These are phyloP conservation scores for Penicillium oxalicum DNA, from an alignment of 2,329 filamentous ascomycete genomes.

Conservation along the genomic window DNA sequence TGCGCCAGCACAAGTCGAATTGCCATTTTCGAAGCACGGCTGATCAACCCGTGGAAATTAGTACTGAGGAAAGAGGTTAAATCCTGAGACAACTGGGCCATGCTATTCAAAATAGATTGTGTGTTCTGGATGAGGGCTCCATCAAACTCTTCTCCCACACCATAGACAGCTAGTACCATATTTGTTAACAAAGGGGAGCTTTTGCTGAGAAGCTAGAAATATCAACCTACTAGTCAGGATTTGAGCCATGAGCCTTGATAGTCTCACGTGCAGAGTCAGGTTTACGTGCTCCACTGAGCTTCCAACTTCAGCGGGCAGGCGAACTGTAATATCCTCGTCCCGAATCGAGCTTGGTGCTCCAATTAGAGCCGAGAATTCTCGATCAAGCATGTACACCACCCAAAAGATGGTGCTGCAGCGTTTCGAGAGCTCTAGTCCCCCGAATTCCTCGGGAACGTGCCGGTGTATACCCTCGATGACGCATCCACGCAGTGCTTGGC, in stretches of 20 bases:
- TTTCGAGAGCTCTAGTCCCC: constrained; percentile 19
- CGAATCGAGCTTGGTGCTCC: constrained; percentile 25
- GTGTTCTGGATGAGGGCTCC: constrained; percentile 21
- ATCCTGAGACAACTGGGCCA: constrained; percentile 23
- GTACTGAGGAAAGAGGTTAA: constrained; percentile 19
- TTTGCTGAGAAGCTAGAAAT: neutral
- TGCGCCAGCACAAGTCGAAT: constrained; percentile 23
- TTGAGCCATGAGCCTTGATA: constrained; percentile 21
- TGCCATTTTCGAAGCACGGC: constrained; percentile 23
- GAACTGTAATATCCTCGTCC: constrained; percentile 26
- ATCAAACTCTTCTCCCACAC: constrained; percentile 20
- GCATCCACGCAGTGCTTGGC: constrained; percentile 24
- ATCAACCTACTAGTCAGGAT: constrained; percentile 21
- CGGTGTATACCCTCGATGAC: constrained; percentile 26
- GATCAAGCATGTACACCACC: constrained; percentile 26
- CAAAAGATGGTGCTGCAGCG: constrained; percentile 25
- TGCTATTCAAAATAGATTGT: constrained; percentile 21
- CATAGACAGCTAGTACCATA: constrained; percentile 18
- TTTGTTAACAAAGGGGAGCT: neutral
- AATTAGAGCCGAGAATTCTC: constrained; percentile 25
- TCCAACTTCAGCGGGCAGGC: constrained; percentile 18
- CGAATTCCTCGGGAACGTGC: constrained; percentile 22
- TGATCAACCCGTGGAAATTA: constrained; percentile 21
- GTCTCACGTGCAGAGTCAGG: constrained; percentile 22
- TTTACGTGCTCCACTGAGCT: constrained; percentile 19